A percentile compares a stretch with the other conserved stretches of the same genome.
Conservation (phyloP, 306 rosid genomes). For the Vigna hirtella region DNA sequence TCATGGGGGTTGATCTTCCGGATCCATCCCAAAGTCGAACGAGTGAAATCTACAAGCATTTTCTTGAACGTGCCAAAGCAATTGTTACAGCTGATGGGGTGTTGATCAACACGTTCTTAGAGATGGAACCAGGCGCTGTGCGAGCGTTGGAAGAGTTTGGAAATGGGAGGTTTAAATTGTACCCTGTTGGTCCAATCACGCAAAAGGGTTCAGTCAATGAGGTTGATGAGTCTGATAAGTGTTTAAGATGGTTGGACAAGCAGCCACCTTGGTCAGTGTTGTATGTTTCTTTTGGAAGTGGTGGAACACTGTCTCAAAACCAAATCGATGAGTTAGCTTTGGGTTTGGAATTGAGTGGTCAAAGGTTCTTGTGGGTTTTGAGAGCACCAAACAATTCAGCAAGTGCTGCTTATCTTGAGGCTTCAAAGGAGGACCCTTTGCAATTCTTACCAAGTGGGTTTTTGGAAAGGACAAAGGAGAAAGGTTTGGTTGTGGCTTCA, state of each 20-base stretch:
- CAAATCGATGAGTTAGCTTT: constrained; percentile 48
- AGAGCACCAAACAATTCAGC: constrained; percentile 14
- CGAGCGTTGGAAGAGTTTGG: constrained; percentile 34
- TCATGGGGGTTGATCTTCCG: constrained; percentile 44
- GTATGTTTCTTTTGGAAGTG: constrained; percentile 57
- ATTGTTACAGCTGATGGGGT: constrained; percentile 31
- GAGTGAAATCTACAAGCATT: constrained; percentile 5
- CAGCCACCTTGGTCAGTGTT: constrained; percentile 43
- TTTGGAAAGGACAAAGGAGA: constrained; percentile 44
- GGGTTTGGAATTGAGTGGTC: constrained; percentile 51
- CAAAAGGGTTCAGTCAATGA: constrained; percentile 36
- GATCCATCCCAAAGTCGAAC: constrained; percentile 19
- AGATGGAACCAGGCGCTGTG: constrained; percentile 40
- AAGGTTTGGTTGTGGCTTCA: constrained; percentile 48
- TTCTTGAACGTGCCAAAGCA: constrained; percentile 23
- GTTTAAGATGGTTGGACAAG: constrained; percentile 47
- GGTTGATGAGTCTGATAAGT: neutral
- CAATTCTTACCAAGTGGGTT: constrained; percentile 47
- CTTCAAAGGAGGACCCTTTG: constrained; percentile 33
- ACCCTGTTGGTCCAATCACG: constrained; percentile 48
- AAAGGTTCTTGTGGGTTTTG: constrained; percentile 49
- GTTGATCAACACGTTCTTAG: constrained; percentile 44
- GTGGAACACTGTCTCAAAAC: constrained; percentile 52
- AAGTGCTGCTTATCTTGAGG: constrained; percentile 8
- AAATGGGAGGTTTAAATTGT: neutral